Conservation (phyloP, 1,284 basidiomycete genomes). For the Pseudozyma tsukubaensis region DNA sequence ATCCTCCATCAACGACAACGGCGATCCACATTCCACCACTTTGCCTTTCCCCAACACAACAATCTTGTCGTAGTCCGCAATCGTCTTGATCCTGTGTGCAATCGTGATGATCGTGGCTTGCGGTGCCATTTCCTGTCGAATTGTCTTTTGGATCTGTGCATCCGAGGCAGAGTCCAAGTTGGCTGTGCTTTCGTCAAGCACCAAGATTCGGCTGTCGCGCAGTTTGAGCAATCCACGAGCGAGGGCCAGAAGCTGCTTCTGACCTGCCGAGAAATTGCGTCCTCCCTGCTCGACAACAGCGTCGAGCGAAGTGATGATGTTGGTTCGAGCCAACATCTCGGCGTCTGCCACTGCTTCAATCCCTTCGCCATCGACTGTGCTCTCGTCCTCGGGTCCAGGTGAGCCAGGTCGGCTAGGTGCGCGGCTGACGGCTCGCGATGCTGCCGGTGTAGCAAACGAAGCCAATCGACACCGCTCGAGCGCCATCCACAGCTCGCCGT, state of each 20-base stretch:
- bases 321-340: conserved; percentile 64
- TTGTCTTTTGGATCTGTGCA: conserved; percentile 71
- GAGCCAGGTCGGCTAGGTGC: conserved; percentile 48
- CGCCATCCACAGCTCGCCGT: conserved; percentile 74
- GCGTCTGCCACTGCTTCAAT: conserved; percentile 16
- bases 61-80: conserved; percentile 74
- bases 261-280: conserved; percentile 72
- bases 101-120: conserved; percentile 72
- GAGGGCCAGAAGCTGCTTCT: conserved; percentile 73
- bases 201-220: conserved; percentile 72
- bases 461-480: conserved; percentile 71
- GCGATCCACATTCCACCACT: conserved; percentile 83
- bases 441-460: conserved; percentile 34
- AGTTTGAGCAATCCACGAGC: conserved; percentile 72
- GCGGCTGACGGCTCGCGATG: conserved; percentile 40
- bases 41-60: conserved; percentile 73
- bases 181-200: conserved; percentile 73
- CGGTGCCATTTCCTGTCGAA: conserved; percentile 69
- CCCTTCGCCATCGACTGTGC: conserved; percentile 10
- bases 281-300: conserved; percentile 72
- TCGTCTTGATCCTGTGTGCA: conserved; percentile 77
- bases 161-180: conserved; percentile 70
- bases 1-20: conserved; percentile 73
- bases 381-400: conserved; percentile 24
- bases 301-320: conserved; percentile 71